Evolutionary conservation across 73 alveolate species (phyloP), one percentile per base, ranked within the genome.

Genomic region (Paramecium tetraurelia): DNA sequence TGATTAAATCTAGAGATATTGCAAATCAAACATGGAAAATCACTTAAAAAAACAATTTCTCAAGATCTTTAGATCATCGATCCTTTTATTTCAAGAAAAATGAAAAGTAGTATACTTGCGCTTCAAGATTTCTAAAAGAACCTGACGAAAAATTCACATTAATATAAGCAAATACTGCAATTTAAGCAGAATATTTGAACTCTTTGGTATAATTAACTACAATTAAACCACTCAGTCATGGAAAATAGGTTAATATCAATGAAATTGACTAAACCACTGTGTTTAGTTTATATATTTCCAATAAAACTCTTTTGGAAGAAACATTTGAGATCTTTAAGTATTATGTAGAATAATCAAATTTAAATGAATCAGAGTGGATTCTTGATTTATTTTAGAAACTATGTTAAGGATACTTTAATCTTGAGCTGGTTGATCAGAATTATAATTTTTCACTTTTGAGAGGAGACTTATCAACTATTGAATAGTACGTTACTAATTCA

Each of bases 11-110:
- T 3, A 92, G 92, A 35, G 92, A 58, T 7, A 50, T 57, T 0
- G 93, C 85, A 5, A 86, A 70, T 36, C 85, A 92, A 18, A 36
- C 92, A 7, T 92, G 95, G 95, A 57, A 86, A 44, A 86, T 77
- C 2, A 59, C 59, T 20, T 38, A 85, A 21, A 88, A 92, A 63
- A 92, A 86, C 35, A 92, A 92, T 31, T 92, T 85, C 46, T 88
- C 68, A 0, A 87, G 92, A 58, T 53, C 90, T 35, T 46, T 92
- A 27, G 95, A 92, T 48, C 95, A 92, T 53, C 29, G 95, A 86
- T 72, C 93, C 3, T 92, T 92, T 59, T 92, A 92, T 58, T 92
- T 92, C 38, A 92, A 86, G 41, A 92, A 92, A 33, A 84, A 92
- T 38, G 95, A 85, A 48, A 80, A 80, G n/a, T 14, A 44, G 21